phyloP scores from a whole-genome alignment of 345 rosid species.

The Ceriops zippeliana region DNA sequence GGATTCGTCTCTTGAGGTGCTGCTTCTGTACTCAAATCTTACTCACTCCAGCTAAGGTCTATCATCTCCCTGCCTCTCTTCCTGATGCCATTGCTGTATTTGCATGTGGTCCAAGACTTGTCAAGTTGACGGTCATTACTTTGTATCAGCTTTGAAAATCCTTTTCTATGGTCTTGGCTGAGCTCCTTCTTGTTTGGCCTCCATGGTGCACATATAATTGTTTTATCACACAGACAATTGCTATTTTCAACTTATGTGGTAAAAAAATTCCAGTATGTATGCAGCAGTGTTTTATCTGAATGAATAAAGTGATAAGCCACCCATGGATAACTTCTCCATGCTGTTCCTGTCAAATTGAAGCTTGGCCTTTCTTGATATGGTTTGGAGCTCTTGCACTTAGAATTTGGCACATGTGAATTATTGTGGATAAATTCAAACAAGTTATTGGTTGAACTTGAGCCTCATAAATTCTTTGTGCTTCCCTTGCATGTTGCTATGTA shows the following conservation, averaged over 20 bases:
- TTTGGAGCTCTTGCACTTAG: conserved; percentile 3
- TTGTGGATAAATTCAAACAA: background rate
- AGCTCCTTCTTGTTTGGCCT: background rate
- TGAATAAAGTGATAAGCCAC: background rate
- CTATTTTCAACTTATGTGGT: too few relatives aligned
- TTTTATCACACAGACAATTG: too few relatives aligned
- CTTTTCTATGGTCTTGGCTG: background rate
- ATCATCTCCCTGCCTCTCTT: conserved; percentile 37
- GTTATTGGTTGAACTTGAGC: background rate
- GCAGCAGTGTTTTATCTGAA: background rate
- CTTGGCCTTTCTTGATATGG: background rate
- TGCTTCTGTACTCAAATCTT: conserved; percentile 50
- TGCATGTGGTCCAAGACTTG: conserved; percentile 15
- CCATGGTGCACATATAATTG: too few relatives aligned
- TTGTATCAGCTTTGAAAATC: background rate
- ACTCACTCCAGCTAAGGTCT: conserved; percentile 56
- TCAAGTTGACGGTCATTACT: background rate
- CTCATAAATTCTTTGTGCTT: background rate
- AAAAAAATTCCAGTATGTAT: too few relatives aligned
- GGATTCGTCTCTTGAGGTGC: conserved; percentile 53
- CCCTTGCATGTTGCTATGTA: background rate
- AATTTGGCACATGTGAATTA: background rate
- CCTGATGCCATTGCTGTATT: conserved; percentile 21
- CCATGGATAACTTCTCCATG: background rate
- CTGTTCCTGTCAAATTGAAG: background rate